Conservation (phyloP, 1,284 basidiomycete species). For the Puccinia novopanici region DNA sequence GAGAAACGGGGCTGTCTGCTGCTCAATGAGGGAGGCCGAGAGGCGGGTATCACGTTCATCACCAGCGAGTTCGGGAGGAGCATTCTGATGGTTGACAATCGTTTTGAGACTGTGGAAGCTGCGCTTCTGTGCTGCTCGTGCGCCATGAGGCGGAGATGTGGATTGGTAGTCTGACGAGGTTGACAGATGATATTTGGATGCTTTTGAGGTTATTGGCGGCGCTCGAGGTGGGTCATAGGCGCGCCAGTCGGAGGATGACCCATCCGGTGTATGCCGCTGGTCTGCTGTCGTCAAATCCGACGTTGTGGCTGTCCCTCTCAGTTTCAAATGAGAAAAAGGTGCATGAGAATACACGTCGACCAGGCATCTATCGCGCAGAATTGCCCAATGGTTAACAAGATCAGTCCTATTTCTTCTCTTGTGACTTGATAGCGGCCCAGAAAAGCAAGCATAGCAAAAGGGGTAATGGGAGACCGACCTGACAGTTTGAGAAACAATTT, state of each 20-base stretch:
- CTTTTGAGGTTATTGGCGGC: conserved; percentile 21
- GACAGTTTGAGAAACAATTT: conserved; percentile 44
- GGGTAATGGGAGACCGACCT: background rate
- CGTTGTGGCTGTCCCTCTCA: background rate
- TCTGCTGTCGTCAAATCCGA: background rate
- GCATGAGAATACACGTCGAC: conserved; percentile 42
- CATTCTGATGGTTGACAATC: conserved; percentile 34
- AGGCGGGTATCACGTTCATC: conserved; percentile 17
- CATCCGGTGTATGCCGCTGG: conserved; percentile 28
- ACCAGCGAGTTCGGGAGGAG: background rate
- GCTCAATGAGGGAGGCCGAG: conserved; percentile 6
- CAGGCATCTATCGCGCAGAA: conserved; percentile 16
- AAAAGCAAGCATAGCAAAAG: no score
- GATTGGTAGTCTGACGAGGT: conserved; percentile 3
- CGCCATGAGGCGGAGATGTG: background rate
- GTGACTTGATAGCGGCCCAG: background rate
- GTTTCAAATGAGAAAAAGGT: conserved; percentile 35
- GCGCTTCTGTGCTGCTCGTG: conserved; percentile 18
- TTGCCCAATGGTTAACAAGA: no score
- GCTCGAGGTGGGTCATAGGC: conserved; percentile 38
- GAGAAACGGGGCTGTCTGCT: conserved; percentile 1
- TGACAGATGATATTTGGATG: conserved; percentile 10
- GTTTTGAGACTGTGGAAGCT: conserved; percentile 42
- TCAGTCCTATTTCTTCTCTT: background rate
- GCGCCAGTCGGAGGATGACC: conserved; percentile 25